Percentiles rank a stretch among this genome's conserved stretches.
These are phyloP conservation scores for Trichophyton benhamiae DNA, from an alignment of 2,329 filamentous ascomycete species.

Conservation along the genomic window DNA sequence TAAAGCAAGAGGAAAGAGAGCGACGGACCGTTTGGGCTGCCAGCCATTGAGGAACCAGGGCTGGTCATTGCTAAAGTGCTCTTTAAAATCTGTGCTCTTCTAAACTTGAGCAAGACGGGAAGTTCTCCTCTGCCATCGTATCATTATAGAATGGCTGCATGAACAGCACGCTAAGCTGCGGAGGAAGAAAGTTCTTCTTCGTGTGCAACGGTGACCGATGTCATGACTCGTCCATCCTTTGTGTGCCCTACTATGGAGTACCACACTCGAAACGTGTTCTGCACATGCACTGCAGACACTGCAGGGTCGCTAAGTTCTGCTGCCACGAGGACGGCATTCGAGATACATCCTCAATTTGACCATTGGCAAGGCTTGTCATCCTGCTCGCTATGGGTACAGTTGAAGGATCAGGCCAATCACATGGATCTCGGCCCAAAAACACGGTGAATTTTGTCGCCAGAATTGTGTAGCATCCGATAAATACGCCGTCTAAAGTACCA, in stretches of 20 bases:
- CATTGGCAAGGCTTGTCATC: background rate
- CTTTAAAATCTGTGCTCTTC: conserved; percentile 54
- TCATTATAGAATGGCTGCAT: conserved; percentile 38
- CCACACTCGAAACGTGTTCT: too few relatives aligned
- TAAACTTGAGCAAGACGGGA: conserved; percentile 36
- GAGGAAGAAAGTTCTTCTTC: conserved; percentile 42
- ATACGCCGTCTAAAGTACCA: background rate
- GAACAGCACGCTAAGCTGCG: conserved; percentile 44
- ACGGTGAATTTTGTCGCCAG: background rate
- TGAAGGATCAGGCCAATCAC: conserved; percentile 1
- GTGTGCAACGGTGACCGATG: conserved; percentile 13
- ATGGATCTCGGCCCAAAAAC: background rate
- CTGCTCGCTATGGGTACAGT: background rate
- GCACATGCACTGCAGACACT: background rate
- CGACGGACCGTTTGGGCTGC: conserved; percentile 57
- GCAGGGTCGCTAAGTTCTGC: conserved; percentile 4
- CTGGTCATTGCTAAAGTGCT: conserved; percentile 49
- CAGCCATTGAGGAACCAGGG: conserved; percentile 45
- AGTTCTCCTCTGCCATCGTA: conserved; percentile 35
- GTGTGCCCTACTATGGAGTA: background rate
- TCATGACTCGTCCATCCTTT: background rate
- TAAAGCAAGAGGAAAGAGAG: conserved; percentile 44
- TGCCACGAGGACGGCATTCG: background rate
- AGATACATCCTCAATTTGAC: background rate
- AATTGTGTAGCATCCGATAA: background rate